A percentile compares a stretch with the other conserved stretches of the same genome.
Conservation (phyloP, 352 stramenopile genomes). For the Nothophytophthora sp. region DNA sequence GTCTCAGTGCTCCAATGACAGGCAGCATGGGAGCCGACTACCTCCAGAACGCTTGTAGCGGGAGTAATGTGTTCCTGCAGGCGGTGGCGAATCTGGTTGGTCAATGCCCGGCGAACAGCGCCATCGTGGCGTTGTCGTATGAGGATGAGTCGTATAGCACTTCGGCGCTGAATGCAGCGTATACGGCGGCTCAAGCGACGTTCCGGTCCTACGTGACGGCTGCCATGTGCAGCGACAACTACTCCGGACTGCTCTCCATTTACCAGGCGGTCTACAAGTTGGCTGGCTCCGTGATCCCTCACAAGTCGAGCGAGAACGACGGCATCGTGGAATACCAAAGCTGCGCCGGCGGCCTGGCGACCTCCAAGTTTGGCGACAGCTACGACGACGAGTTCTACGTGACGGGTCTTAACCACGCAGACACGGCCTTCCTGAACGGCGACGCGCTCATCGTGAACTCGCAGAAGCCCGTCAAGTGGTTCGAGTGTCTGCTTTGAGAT, state of each 20-base stretch:
- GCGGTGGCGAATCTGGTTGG: conserved; percentile 32
- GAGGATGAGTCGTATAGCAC: conserved; percentile 20
- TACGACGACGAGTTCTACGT: conserved; percentile 38
- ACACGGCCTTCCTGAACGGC: conserved; percentile 37
- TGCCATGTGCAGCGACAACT: conserved; percentile 38
- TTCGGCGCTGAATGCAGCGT: conserved; percentile 18
- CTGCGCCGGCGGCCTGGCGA: conserved; percentile 28
- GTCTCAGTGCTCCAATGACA: conserved; percentile 34
- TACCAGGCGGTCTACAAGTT: conserved; percentile 24
- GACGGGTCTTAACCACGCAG: conserved; percentile 41
- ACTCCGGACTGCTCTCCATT: conserved; percentile 31
- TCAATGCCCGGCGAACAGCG: conserved; percentile 28
- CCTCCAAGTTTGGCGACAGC: conserved; percentile 31
- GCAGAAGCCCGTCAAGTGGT: conserved; percentile 45
- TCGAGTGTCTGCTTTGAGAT: conserved; percentile 30
- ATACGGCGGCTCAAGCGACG: conserved; percentile 20
- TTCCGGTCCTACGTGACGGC: conserved; percentile 31
- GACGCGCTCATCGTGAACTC: conserved; percentile 34
- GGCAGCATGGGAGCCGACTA: conserved; percentile 45
- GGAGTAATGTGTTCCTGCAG: conserved; percentile 20
- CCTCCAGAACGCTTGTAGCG: conserved; percentile 29
- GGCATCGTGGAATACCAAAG: conserved; percentile 47
- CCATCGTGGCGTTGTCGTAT: conserved; percentile 22
- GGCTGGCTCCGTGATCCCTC: conserved; percentile 22
- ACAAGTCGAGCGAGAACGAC: conserved; percentile 36